Evolutionary conservation across 148 eudicot species (phyloP).

Genomic region (Fagopyrum esculentum): DNA sequence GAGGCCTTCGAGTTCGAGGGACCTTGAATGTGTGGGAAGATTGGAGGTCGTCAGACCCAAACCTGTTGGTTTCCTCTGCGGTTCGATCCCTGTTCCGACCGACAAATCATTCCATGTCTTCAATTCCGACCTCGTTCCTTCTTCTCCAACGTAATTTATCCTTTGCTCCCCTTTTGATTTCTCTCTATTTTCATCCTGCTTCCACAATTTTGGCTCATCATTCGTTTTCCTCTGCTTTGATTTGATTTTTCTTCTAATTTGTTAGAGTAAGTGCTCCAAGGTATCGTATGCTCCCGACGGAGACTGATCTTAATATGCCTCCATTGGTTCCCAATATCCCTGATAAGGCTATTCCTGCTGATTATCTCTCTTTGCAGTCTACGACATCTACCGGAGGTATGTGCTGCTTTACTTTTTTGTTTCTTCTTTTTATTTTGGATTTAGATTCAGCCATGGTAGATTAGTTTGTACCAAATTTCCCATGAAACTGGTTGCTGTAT

Average conservation of each 20-base stretch:
- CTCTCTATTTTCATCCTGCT: not conserved
- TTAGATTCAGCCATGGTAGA: not conserved
- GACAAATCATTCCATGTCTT: conserved; percentile 55
- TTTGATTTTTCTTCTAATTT: conserved; percentile 10
- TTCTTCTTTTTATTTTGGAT: not conserved
- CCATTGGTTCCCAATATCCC: conserved; percentile 44
- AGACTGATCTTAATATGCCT: conserved; percentile 79
- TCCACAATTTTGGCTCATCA: conserved; percentile 2
- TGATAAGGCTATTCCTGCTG: conserved; percentile 53
- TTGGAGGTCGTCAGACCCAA: conserved; percentile 66
- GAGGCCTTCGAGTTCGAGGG: conserved; percentile 29
- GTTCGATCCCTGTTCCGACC: conserved; percentile 82
- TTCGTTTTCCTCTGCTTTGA: not conserved
- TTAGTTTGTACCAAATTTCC: not conserved
- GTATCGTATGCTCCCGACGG: conserved; percentile 80
- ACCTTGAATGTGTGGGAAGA: conserved; percentile 69
- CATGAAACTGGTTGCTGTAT: not conserved
- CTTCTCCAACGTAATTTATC: conserved; percentile 48
- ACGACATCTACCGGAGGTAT: conserved; percentile 43
- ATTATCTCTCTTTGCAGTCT: conserved; percentile 26
- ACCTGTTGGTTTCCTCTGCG: conserved; percentile 82
- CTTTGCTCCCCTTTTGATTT: not conserved
- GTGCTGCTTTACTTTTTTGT: not conserved
- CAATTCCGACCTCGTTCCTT: conserved; percentile 60
- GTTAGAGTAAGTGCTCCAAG: conserved; percentile 76